Evolutionary conservation across 768 basidiomycete species (phyloP), one percentile per base, ranked within the genome.

Genomic region (Mycena filopes): DNA sequence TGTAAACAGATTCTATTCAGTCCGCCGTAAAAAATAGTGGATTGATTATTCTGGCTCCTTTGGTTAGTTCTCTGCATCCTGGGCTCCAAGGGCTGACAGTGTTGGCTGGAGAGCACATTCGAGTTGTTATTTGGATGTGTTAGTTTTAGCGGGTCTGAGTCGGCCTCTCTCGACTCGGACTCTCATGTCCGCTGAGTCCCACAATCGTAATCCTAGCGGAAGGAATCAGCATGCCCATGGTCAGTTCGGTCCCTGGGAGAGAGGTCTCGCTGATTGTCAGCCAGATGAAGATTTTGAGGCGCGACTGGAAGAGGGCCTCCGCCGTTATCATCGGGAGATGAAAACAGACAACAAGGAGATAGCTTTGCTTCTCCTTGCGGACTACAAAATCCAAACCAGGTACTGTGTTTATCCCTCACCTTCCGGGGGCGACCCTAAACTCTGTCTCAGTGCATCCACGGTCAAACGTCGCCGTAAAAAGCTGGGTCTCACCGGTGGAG

Each of bases 331-430:
- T 38, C 61, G 59, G 0, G 60, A 72, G 54, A 54, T 41, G 36
- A 20, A 72, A 3, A 63, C 69, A 2, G 70, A 61, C 33, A 74
- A 75, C 21, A 31, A 47, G 25, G 58, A 53, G 15, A 75, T 76
- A 15, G 53, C 68, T 8, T 47, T 55, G 18, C 63, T 23, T 0
- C 60, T 75, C 20, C 16, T 2, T 11, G 50, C 50, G 18, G 74
- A 76, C 10, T 64, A 73, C 41, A 59, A 60, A 3, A 58, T 58
- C 21, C 3, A 48, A 25, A 58, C 31, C 7, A 58, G 56, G 56
- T 58, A n/a, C n/a, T n/a, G n/a, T n/a, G n/a, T 71, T 4, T 18
- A 46, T 68, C n/a, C 50, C 66, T 23, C 4, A 20, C 2, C 15
- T 40, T 9, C 12, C 29, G 2, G 4, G 28, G n/a, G n/a, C n/a